Percentiles rank a stretch among this genome's conserved stretches.
These are phyloP conservation scores for Phytophthora nicotianae DNA, from an alignment of 352 stramenopile genomes.

Conservation along the genomic window DNA sequence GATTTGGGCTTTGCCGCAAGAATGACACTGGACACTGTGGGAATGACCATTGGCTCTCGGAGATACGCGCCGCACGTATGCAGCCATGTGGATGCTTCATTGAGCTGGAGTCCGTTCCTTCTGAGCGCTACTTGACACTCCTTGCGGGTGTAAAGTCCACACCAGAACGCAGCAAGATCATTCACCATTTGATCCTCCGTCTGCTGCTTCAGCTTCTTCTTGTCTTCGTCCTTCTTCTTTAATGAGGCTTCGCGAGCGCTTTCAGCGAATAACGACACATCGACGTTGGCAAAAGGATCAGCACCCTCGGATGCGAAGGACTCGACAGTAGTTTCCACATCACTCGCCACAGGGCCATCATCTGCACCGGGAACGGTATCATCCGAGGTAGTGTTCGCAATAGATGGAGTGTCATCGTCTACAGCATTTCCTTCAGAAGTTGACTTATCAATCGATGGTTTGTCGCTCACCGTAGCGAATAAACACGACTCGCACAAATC, in stretches of 20 bases:
- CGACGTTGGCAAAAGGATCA: constrained; percentile 43
- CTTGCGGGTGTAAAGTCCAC: constrained; percentile 57
- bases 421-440: constrained; percentile 12
- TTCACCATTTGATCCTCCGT: constrained; percentile 43
- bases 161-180: constrained; percentile 60
- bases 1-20: constrained; percentile 40
- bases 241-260: constrained; percentile 24
- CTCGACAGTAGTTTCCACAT: constrained; percentile 8
- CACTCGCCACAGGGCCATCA: not conserved
- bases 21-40: constrained; percentile 39
- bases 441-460: constrained; percentile 13
- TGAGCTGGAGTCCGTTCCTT: constrained; percentile 48
- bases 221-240: constrained; percentile 27
- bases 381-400: constrained; percentile 4
- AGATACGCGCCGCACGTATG: constrained; percentile 49
- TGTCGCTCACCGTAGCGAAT: constrained; percentile 42
- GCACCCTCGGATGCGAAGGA: constrained; percentile 9
- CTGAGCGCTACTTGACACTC: constrained; percentile 68
- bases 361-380: constrained; percentile 3
- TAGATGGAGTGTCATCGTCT: constrained; percentile 4
- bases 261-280: constrained; percentile 40
- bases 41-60: constrained; percentile 47
- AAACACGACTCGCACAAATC: constrained; percentile 77
- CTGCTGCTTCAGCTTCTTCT: constrained; percentile 18
- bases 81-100: constrained; percentile 54